These are phyloP conservation scores for Acacia crassicarpa DNA, from an alignment of 306 rosid species.

Conservation along the genomic window DNA sequence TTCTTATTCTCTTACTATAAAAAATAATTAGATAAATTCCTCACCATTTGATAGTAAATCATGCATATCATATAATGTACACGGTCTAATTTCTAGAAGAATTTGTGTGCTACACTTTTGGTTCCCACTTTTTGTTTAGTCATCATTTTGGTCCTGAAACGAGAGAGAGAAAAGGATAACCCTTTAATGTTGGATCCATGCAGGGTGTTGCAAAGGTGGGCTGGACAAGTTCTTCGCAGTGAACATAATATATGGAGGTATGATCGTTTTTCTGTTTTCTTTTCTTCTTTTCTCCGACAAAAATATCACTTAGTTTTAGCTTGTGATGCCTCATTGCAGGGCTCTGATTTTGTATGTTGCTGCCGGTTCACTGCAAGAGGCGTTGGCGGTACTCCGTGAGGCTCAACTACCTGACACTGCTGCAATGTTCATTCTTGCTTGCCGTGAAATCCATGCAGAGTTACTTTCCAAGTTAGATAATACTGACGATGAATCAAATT, in stretches of 20 bases:
- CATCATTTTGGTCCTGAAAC: not conserved
- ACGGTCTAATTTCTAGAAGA: not conserved
- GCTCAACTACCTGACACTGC: conserved; percentile 94
- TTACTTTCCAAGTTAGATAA: conserved; percentile 49
- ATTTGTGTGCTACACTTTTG: conserved; percentile 2
- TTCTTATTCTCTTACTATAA: not conserved
- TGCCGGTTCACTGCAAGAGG: conserved; percentile 94
- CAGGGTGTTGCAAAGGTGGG: conserved; percentile 98
- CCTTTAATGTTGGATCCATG: not conserved
- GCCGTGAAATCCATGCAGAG: conserved; percentile 82
- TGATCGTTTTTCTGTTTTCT: conserved; percentile 8
- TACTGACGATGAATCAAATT: conserved; percentile 55
- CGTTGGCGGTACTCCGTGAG: conserved; percentile 88
- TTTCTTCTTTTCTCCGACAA: not conserved
- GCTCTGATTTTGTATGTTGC: conserved; percentile 88
- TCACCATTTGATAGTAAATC: not conserved
- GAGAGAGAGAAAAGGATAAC: too few relatives aligned
- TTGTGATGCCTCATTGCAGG: conserved; percentile 54
- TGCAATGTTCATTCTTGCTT: conserved; percentile 92
- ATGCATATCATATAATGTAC: not conserved
- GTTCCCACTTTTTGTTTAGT: not conserved
- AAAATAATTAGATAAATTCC: not conserved
- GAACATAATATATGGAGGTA: conserved; percentile 99
- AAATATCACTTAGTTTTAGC: conserved; percentile 33
- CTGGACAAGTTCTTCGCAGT: conserved; percentile 60